A percentile compares a stretch with the other conserved stretches of the same genome.
phyloP scores from a whole-genome alignment of 129 eudicot species.

The Pittosporum tobira region DNA sequence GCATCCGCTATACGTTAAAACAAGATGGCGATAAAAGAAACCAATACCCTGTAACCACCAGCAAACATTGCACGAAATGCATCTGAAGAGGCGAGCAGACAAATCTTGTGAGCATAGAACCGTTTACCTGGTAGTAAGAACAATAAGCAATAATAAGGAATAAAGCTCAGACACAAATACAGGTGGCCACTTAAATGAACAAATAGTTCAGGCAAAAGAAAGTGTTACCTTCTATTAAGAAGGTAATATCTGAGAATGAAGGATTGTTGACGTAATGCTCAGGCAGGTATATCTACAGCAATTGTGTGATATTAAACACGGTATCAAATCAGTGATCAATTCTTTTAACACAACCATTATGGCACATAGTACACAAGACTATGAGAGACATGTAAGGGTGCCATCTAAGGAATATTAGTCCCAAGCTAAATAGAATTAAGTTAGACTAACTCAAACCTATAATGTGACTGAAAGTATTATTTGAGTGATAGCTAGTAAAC shows the following conservation, averaged over 20 bases:
- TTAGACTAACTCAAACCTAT: too few relatives aligned
- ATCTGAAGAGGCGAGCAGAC: slow-evolving; percentile 95
- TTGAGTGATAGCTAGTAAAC: too few relatives aligned
- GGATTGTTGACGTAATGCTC: slow-evolving; percentile 85
- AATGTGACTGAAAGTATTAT: too few relatives aligned
- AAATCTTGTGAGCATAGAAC: slow-evolving; percentile 86
- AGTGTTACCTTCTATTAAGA: slow-evolving; percentile 69
- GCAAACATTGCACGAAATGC: slow-evolving; percentile 94
- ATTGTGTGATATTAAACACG: slow-evolving; percentile 1
- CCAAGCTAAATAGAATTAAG: too few relatives aligned
- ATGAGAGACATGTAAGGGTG: too few relatives aligned
- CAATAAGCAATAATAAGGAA: not conserved
- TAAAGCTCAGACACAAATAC: not conserved
- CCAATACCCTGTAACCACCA: slow-evolving; percentile 80
- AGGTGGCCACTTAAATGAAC: not conserved
- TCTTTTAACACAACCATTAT: too few relatives aligned
- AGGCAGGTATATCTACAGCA: slow-evolving; percentile 78
- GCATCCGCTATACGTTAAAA: not conserved
- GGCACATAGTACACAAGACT: too few relatives aligned
- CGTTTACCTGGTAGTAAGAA: slow-evolving; percentile 43
- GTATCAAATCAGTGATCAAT: not conserved
- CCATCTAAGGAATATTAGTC: too few relatives aligned
- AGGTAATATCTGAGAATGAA: slow-evolving; percentile 77
- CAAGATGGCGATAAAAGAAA: not conserved
- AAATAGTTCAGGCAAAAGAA: not conserved